These are phyloP conservation scores for Psophocarpus tetragonolobus DNA, from an alignment of 306 rosid species.

Conservation along the genomic window DNA sequence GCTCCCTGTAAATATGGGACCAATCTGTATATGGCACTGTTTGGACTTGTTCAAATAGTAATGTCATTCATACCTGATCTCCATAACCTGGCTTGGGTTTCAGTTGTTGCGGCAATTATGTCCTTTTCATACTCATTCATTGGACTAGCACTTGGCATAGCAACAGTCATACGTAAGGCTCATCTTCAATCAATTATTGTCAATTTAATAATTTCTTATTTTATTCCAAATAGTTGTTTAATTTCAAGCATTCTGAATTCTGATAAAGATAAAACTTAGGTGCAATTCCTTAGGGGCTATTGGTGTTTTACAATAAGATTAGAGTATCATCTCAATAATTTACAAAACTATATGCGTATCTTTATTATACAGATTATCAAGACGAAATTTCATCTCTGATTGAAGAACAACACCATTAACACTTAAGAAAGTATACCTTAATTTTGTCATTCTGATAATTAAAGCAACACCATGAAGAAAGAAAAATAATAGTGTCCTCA, in stretches of 20 bases:
- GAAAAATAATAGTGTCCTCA: neutral
- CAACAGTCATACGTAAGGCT: constrained; percentile 52
- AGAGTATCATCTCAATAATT: neutral
- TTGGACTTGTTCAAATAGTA: constrained; percentile 69
- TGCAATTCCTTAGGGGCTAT: neutral
- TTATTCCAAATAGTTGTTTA: neutral
- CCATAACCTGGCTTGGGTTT: constrained; percentile 85
- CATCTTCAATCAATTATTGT: neutral
- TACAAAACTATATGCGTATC: neutral
- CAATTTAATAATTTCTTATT: constrained; percentile 3
- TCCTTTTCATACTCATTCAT: constrained; percentile 74
- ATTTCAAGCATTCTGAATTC: neutral
- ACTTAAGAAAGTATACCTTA: neutral
- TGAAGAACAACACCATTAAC: neutral
- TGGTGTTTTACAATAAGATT: neutral
- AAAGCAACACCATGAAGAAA: neutral
- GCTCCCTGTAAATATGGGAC: constrained; percentile 62
- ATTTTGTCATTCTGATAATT: neutral
- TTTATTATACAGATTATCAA: neutral
- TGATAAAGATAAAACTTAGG: neutral
- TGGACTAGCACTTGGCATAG: constrained; percentile 78
- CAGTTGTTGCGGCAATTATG: constrained; percentile 73
- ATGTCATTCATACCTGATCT: constrained; percentile 92
- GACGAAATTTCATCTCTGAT: neutral
- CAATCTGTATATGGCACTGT: constrained; percentile 55